Conservation (phyloP, 2,329 filamentous ascomycete genomes). For the Graphilbum sp. region DNA sequence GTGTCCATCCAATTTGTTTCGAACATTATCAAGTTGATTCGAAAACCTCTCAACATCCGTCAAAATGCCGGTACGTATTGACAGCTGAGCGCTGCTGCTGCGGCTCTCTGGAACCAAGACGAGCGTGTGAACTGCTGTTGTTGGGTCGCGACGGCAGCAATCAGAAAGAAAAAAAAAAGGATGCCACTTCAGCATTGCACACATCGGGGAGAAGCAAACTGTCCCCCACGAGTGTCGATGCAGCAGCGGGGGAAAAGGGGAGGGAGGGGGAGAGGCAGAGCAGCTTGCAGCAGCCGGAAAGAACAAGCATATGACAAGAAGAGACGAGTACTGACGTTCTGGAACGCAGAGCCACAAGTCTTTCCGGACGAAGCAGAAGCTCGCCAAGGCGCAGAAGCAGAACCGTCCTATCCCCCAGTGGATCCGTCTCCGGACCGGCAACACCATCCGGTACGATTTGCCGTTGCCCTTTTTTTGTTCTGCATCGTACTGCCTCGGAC, state of each 20-base stretch:
- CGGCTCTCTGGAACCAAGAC: no score
- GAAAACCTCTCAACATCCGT: conserved; percentile 12
- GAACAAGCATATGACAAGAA: no score
- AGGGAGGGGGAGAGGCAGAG: no score
- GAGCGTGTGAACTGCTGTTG: no score
- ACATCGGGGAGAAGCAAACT: no score
- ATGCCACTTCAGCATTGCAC: no score
- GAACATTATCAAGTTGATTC: not conserved
- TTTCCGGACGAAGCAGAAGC: conserved; percentile 99
- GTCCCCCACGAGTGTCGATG: no score
- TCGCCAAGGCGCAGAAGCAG: conserved; percentile 99
- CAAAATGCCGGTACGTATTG: conserved; percentile 23
- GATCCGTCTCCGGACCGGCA: conserved; percentile 95
- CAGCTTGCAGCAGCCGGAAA: no score
- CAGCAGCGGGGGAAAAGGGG: no score
- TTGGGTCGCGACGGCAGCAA: no score
- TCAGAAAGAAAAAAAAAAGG: no score
- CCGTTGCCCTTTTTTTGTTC: not conserved
- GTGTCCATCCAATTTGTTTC: not conserved
- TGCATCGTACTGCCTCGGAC: not conserved
- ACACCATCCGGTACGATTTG: conserved; percentile 88
- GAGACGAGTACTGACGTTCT: conserved; percentile 7
- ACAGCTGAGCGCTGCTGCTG: no score
- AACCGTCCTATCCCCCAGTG: conserved; percentile 99
- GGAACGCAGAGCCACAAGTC: conserved; percentile 83